Evolutionary conservation across 441 rosid genomes (phyloP).

Genomic region (Populus hybrid): DNA sequence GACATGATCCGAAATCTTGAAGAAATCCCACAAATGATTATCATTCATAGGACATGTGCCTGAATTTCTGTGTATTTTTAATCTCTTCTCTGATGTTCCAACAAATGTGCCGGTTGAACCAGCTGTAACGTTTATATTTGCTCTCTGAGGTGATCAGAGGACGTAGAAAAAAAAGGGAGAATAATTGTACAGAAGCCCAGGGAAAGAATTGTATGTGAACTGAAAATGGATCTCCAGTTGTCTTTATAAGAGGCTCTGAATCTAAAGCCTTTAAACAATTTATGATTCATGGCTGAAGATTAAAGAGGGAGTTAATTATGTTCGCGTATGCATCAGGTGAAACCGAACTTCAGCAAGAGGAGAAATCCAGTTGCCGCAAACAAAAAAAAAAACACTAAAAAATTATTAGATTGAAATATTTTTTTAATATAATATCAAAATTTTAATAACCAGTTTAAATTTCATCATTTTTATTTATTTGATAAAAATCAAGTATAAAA

Average conservation of each 20-base stretch:
- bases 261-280: background rate
- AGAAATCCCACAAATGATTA: constrained; percentile 13
- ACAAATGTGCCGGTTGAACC: constrained; percentile 12
- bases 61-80: constrained; percentile 6
- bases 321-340: too few relatives aligned
- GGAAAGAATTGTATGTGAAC: constrained; percentile 5
- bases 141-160: constrained; percentile 14
- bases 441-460: too few relatives aligned
- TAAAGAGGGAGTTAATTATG: background rate
- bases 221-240: constrained; percentile 3
- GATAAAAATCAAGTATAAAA: too few relatives aligned
- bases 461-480: too few relatives aligned
- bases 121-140: constrained; percentile 14
- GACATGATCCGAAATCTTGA: constrained; percentile 29
- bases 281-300: background rate
- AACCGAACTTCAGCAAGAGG: too few relatives aligned
- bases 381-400: too few relatives aligned
- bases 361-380: too few relatives aligned
- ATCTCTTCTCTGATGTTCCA: constrained; percentile 10
- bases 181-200: constrained; percentile 25
- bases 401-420: too few relatives aligned
- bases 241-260: background rate
- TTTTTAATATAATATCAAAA: too few relatives aligned
- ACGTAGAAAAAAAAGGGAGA: constrained; percentile 6
- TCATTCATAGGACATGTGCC: constrained; percentile 9